These are phyloP conservation scores for Eutrema heterophyllum DNA, from an alignment of 345 rosid genomes.

Conservation along the genomic window DNA sequence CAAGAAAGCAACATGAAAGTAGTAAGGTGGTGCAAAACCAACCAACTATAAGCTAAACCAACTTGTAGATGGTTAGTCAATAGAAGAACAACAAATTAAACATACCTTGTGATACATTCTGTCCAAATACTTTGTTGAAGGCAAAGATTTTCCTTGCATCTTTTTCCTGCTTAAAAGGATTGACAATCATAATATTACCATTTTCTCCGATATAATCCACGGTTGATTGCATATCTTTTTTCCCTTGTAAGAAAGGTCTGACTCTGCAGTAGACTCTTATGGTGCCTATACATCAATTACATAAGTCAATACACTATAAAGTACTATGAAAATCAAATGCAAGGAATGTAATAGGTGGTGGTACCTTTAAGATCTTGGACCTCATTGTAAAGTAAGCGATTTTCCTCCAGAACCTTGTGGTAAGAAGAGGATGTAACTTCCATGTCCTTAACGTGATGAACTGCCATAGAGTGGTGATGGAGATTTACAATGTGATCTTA, in stretches of 20 bases:
- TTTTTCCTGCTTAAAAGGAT: constrained; percentile 87
- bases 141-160: constrained; percentile 80
- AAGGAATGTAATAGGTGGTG: neutral
- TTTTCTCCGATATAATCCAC: constrained; percentile 94
- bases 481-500: neutral
- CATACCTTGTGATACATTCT: constrained; percentile 72
- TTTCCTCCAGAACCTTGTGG: constrained; percentile 85
- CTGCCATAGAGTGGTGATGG: constrained; percentile 33
- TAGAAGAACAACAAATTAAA: neutral
- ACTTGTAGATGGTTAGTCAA: neutral
- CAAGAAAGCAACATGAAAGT: constrained; percentile 3
- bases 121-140: constrained; percentile 82
- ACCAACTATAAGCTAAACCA: neutral
- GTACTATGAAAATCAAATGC: neutral
- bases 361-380: constrained; percentile 97
- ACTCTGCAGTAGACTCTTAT: constrained; percentile 92
- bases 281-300: constrained; percentile 51
- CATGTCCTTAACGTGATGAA: constrained; percentile 57
- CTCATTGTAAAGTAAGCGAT: constrained; percentile 90
- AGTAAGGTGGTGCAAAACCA: neutral
- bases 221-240: constrained; percentile 54
- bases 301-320: neutral
- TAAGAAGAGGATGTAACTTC: constrained; percentile 77
- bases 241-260: constrained; percentile 73
- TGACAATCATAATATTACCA: constrained; percentile 85